Percentiles rank a stretch among this genome's conserved stretches.
Conservation (phyloP, 2,329 filamentous ascomycete genomes). For the Pestalotiopsis fici region DNA sequence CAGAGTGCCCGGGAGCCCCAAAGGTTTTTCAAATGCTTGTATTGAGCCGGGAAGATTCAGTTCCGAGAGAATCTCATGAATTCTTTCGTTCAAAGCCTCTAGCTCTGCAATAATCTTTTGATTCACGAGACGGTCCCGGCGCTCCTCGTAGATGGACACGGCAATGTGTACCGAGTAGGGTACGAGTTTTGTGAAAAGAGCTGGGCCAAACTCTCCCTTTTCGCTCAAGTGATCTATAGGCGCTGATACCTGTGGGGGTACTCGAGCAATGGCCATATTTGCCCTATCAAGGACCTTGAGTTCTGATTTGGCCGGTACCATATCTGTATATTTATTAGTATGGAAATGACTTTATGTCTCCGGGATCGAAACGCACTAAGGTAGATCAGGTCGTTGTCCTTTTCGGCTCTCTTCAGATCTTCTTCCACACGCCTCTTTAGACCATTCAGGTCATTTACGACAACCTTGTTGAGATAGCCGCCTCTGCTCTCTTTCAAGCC, state of each 20-base stretch:
- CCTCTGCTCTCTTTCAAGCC: constrained; percentile 78
- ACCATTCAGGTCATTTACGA: constrained; percentile 79
- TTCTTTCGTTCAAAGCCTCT: constrained; percentile 75
- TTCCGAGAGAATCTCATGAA: constrained; percentile 78
- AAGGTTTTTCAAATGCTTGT: constrained; percentile 91
- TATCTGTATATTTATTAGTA: constrained; percentile 40
- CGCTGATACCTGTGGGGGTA: constrained; percentile 80
- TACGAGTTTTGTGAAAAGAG: constrained; percentile 87
- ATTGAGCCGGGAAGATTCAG: constrained; percentile 89
- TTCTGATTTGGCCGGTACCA: constrained; percentile 86
- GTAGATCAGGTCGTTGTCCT: constrained; percentile 96
- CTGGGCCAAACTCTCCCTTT: constrained; percentile 76
- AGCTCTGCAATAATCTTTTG: constrained; percentile 83
- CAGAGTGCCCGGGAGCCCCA: constrained; percentile 83
- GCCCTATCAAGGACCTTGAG: constrained; percentile 83
- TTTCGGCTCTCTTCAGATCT: constrained; percentile 88
- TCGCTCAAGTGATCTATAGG: constrained; percentile 81
- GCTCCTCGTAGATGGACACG: constrained; percentile 91
- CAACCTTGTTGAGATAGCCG: constrained; percentile 76
- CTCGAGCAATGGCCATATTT: constrained; percentile 79
- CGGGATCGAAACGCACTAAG: constrained; percentile 55
- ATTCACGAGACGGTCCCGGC: constrained; percentile 87
- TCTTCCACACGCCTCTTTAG: constrained; percentile 82
- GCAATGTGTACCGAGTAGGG: constrained; percentile 95
- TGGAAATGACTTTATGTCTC: too few relatives aligned